phyloP scores from a whole-genome alignment of 345 rosid genomes.

The Aquilaria sinensis region DNA sequence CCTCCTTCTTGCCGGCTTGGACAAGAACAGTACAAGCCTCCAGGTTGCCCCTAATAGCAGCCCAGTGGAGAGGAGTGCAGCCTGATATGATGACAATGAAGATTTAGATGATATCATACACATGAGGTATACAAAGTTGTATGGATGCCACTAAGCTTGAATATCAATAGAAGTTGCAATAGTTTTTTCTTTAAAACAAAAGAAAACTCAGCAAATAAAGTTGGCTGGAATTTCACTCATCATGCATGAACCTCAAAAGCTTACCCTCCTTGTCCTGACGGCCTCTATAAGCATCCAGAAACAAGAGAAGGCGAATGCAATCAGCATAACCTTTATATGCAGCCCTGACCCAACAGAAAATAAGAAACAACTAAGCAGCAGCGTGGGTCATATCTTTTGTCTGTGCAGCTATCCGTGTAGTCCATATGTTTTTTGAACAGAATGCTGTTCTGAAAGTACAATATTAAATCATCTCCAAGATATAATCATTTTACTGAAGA shows the following conservation, averaged over 20 bases:
- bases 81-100: constrained; percentile 39
- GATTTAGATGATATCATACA: constrained; percentile 1
- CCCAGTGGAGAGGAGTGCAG: constrained; percentile 98
- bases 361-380: too few species aligned
- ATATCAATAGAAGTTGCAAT: too few species aligned
- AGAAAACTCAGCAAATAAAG: constrained; percentile 3
- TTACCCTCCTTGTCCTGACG: constrained; percentile 98
- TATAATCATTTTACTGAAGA: too few species aligned
- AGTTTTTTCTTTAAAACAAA: background rate
- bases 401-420: too few species aligned
- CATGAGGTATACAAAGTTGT: constrained; percentile 1
- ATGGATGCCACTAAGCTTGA: background rate
- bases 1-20: constrained; percentile 98
- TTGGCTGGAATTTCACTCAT: background rate
- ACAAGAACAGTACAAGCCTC: constrained; percentile 98
- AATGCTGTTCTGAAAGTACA: too few species aligned
- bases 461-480: too few species aligned
- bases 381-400: too few species aligned
- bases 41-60: constrained; percentile 95
- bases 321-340: constrained; percentile 99
- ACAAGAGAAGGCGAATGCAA: constrained; percentile 86
- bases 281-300: constrained; percentile 87
- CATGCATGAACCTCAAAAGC: constrained; percentile 1
- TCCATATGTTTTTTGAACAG: too few species aligned
- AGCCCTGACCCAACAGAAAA: constrained; percentile 42